These are phyloP conservation scores for Candida vartiovaarae DNA, from an alignment of 805 yeast species.

Conservation along the genomic window DNA sequence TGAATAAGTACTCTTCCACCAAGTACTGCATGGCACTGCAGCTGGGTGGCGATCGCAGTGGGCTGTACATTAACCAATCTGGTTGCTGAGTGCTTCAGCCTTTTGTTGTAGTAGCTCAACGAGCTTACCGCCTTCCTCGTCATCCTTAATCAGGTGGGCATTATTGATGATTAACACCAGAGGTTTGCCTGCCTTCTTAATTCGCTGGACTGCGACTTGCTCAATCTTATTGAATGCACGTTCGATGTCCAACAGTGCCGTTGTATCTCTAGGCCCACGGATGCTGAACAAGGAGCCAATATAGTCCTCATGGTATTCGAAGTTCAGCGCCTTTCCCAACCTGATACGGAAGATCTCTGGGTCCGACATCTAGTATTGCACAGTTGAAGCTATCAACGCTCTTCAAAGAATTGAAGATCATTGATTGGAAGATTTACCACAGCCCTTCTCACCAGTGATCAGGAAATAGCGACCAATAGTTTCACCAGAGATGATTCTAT, in stretches of 20 bases:
- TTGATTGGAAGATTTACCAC: constrained; percentile 63
- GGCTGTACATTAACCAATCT: too few relatives aligned
- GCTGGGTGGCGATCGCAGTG: too few relatives aligned
- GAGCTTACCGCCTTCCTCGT: constrained; percentile 63
- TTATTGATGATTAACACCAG: constrained; percentile 65
- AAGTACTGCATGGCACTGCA: too few relatives aligned
- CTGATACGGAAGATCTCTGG: constrained; percentile 76
- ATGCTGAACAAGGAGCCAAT: constrained; percentile 76
- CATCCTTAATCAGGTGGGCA: constrained; percentile 67
- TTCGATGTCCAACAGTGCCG: constrained; percentile 75
- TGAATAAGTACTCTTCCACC: too few relatives aligned
- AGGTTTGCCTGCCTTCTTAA: constrained; percentile 40
- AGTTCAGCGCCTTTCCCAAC: constrained; percentile 68
- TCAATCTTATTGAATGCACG: constrained; percentile 74
- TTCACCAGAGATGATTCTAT: constrained; percentile 60
- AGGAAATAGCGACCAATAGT: constrained; percentile 62
- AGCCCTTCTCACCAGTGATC: constrained; percentile 78
- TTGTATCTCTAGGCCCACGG: constrained; percentile 79
- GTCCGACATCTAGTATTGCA: constrained; percentile 72
- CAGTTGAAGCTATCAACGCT: constrained; percentile 58
- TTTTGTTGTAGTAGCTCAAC: constrained; percentile 76
- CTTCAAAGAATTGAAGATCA: constrained; percentile 64
- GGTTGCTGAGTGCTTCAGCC: constrained; percentile 57
- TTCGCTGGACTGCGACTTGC: constrained; percentile 54
- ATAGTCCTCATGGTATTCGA: constrained; percentile 72